Evolutionary conservation across 179 eudicot species (phyloP).

Genomic region (Heliamphora ciliata): DNA sequence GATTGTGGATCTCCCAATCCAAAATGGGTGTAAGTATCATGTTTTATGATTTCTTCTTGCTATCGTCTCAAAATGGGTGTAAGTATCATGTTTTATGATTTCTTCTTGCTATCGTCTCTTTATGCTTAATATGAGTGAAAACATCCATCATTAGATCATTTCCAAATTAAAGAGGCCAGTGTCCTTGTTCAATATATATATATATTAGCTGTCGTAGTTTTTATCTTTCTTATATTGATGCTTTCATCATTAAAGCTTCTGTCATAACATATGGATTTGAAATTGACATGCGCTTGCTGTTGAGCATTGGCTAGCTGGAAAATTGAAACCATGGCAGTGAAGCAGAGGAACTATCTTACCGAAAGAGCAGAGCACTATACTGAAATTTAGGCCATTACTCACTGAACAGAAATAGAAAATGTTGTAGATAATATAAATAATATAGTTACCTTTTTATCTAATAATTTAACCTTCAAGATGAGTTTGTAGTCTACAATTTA

Average conservation of each 20-base stretch:
- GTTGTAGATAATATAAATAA: too few species aligned
- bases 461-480: too few species aligned
- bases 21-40: conserved; percentile 90
- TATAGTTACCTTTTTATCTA: too few species aligned
- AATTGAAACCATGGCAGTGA: background rate
- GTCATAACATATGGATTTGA: background rate
- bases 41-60: too few species aligned
- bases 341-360: background rate
- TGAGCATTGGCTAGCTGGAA: background rate
- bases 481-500: too few species aligned
- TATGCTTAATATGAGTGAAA: background rate
- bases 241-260: background rate
- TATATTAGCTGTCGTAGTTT: background rate
- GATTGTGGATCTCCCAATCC: conserved; percentile 95
- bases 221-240: background rate
- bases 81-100: conserved; percentile 30
- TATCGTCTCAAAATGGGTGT: conserved; percentile 99
- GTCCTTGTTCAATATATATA: background rate
- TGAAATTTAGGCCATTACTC: background rate
- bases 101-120: background rate
- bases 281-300: background rate
- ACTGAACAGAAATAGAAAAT: too few species aligned
- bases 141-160: background rate
- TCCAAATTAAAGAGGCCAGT: background rate
- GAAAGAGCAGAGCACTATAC: background rate